A percentile compares a stretch with the other conserved stretches of the same genome.
Conservation (phyloP, 2,329 filamentous ascomycete species). For the Pseudocercospora fijiensis region DNA sequence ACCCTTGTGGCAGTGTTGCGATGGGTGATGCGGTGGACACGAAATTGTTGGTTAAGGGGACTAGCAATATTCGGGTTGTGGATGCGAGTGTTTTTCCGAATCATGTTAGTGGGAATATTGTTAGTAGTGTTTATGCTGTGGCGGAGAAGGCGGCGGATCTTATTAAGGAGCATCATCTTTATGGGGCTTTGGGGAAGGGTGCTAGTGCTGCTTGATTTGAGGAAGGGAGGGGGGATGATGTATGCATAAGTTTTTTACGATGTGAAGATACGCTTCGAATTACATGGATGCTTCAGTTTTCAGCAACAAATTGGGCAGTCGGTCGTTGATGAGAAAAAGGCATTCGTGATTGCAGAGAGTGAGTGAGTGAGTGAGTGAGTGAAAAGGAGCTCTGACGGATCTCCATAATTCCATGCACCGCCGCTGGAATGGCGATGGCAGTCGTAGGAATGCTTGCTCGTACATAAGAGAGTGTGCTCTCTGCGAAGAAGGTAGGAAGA, state of each 20-base stretch:
- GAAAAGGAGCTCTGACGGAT: background rate
- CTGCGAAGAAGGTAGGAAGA: background rate
- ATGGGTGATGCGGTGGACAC: conserved; percentile 47
- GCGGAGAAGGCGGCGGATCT: conserved; percentile 38
- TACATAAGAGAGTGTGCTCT: background rate
- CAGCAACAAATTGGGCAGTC: too few species aligned
- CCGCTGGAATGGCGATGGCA: background rate
- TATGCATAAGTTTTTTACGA: background rate
- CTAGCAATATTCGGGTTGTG: conserved; percentile 39
- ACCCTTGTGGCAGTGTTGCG: conserved; percentile 41
- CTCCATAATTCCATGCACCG: conserved; percentile 1
- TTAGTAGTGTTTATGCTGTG: conserved; percentile 34
- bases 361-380: background rate
- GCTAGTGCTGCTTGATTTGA: conserved; percentile 6
- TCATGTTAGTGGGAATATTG: conserved; percentile 35
- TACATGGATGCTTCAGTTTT: too few species aligned
- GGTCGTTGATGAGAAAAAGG: too few species aligned
- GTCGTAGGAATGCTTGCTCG: background rate
- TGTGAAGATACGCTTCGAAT: background rate
- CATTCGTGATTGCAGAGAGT: too few species aligned
- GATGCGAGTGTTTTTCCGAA: conserved; percentile 40
- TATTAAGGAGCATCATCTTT: conserved; percentile 35
- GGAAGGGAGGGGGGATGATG: too few species aligned
- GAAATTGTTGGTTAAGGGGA: conserved; percentile 41
- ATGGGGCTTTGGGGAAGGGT: conserved; percentile 20